phyloP scores from a whole-genome alignment of 805 yeast species.

The Starmerella bacillaris region DNA sequence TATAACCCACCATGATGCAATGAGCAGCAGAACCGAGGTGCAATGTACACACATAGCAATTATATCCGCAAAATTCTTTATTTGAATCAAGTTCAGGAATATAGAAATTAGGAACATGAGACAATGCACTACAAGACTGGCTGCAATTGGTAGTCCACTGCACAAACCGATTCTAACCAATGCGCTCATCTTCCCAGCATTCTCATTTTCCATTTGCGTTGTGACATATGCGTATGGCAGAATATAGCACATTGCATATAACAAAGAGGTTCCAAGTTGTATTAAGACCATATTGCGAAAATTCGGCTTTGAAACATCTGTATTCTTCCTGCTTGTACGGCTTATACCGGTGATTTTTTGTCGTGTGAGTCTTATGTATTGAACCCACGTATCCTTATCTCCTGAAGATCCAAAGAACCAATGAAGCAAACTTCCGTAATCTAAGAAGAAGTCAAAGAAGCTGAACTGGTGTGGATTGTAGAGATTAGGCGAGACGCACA shows the following conservation, averaged over 20 bases:
- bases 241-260: conserved; percentile 36
- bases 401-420: conserved; percentile 56
- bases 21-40: conserved; percentile 34
- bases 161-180: conserved; percentile 34
- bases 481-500: conserved; percentile 69
- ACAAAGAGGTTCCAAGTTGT: conserved; percentile 45
- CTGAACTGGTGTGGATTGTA: conserved; percentile 92
- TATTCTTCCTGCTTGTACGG: conserved; percentile 30
- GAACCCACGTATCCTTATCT: conserved; percentile 46
- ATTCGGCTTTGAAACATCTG: conserved; percentile 46
- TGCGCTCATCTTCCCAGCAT: conserved; percentile 23
- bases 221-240: conserved; percentile 34
- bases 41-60: conserved; percentile 42
- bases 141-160: conserved; percentile 10
- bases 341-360: conserved; percentile 65
- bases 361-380: conserved; percentile 43
- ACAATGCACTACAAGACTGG: conserved; percentile 16
- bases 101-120: conserved; percentile 15
- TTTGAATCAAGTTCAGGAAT: background rate
- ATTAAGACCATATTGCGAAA: conserved; percentile 50
- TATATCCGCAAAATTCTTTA: conserved; percentile 1
- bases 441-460: conserved; percentile 74
- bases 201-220: background rate
- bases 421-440: conserved; percentile 61
- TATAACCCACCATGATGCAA: conserved; percentile 41